Evolutionary conservation across 495 filamentous ascomycete genomes (phyloP).

Genomic region (Amphirosellinia nigrospora): DNA sequence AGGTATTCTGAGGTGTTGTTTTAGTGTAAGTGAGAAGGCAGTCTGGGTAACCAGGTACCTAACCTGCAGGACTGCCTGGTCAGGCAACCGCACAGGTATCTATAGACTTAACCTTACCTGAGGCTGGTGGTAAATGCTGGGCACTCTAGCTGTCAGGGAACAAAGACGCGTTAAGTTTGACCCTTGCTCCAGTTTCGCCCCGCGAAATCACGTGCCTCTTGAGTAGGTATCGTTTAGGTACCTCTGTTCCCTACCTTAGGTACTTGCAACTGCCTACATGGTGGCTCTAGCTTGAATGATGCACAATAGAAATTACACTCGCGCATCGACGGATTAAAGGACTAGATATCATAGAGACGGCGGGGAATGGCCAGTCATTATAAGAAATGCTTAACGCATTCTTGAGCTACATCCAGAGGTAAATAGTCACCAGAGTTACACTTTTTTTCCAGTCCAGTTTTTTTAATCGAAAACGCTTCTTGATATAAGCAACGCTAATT

Average conservation of each 20-base stretch:
- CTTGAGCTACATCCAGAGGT: neutral
- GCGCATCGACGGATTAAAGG: no score
- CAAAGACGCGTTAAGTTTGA: conserved; percentile 17
- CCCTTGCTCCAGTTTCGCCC: conserved; percentile 10
- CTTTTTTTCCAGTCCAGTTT: neutral
- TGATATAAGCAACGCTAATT: conserved; percentile 4
- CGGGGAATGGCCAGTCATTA: neutral
- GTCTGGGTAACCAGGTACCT: no score
- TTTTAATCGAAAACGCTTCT: conserved; percentile 11
- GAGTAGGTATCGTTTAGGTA: neutral
- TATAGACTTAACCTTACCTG: no score
- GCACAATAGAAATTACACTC: no score
- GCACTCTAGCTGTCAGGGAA: neutral
- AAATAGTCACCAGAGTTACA: neutral
- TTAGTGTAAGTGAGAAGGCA: neutral
- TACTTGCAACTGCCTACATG: neutral
- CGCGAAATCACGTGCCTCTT: conserved; percentile 25
- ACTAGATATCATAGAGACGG: neutral
- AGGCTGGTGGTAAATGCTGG: neutral
- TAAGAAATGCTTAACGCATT: neutral
- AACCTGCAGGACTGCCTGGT: no score
- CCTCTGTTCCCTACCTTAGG: neutral
- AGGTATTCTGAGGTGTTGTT: conserved; percentile 12
- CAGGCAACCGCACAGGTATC: no score
- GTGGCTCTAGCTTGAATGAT: no score